Evolutionary conservation across 352 stramenopile genomes (phyloP).

Genomic region (Plasmopara muralis): DNA sequence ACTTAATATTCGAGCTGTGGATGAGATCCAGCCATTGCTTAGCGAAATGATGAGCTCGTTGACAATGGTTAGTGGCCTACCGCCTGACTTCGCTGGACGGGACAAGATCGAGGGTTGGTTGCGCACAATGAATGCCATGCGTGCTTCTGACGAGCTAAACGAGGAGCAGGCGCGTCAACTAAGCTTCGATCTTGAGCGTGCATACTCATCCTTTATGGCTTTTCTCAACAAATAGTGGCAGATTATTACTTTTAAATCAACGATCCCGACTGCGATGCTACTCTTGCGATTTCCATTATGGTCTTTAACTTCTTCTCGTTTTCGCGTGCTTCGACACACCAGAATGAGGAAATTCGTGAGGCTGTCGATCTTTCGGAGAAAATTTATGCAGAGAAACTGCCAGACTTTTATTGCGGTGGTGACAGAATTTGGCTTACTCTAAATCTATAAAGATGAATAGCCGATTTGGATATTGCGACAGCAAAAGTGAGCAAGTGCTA

Average conservation of each 20-base stretch:
- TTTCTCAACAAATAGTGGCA: constrained; percentile 75
- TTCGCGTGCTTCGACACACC: too few species aligned
- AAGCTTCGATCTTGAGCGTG: constrained; percentile 92
- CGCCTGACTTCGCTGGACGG: constrained; percentile 90
- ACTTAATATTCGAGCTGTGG: constrained; percentile 94
- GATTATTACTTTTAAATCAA: background rate
- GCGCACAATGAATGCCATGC: constrained; percentile 93
- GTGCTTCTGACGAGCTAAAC: constrained; percentile 93
- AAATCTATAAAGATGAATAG: too few species aligned
- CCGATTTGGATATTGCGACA: too few species aligned
- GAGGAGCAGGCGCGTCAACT: constrained; percentile 95
- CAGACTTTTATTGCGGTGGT: too few species aligned
- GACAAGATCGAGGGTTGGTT: constrained; percentile 94
- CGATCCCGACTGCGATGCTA: too few species aligned
- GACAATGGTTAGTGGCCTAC: constrained; percentile 90
- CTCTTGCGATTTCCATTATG: too few species aligned
- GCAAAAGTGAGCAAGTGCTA: too few species aligned
- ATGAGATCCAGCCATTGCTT: constrained; percentile 96
- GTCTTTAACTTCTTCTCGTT: too few species aligned
- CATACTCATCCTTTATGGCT: constrained; percentile 93
- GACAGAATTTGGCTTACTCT: too few species aligned
- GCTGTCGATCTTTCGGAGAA: too few species aligned
- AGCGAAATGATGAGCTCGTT: constrained; percentile 95
- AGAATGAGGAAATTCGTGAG: too few species aligned
- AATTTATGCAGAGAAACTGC: too few species aligned